phyloP scores from a whole-genome alignment of 768 basidiomycete genomes.

The Rhizopogon rudus region DNA sequence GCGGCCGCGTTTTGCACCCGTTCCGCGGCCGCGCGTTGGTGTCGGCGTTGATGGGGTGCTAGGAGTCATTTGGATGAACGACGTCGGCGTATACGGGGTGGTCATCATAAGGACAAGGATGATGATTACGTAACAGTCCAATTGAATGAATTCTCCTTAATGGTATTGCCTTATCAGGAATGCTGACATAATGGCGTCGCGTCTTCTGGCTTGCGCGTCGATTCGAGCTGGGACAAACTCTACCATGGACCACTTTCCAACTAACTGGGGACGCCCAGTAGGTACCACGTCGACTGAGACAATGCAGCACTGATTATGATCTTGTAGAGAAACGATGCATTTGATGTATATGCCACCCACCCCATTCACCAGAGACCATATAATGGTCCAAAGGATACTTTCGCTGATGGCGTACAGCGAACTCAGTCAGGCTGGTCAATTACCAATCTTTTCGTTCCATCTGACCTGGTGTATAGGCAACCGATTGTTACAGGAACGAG shows the following conservation, averaged over 20 bases:
- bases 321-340: conserved; percentile 64
- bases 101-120: conserved; percentile 10
- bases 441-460: not conserved
- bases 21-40: conserved; percentile 13
- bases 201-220: conserved; percentile 17
- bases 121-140: too few relatives aligned
- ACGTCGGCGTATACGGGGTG: conserved; percentile 14
- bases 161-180: conserved; percentile 1
- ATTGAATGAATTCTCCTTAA: too few relatives aligned
- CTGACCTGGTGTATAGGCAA: conserved; percentile 46
- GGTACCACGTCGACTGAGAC: conserved; percentile 17
- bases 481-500: conserved; percentile 98
- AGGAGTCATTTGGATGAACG: conserved; percentile 24
- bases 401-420: conserved; percentile 63
- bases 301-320: not conserved
- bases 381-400: conserved; percentile 47
- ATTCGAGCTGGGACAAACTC: not conserved
- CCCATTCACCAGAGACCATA: conserved; percentile 62
- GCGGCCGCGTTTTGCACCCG: conserved; percentile 40
- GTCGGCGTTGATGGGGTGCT: conserved; percentile 10
- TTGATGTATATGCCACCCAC: conserved; percentile 75
- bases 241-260: conserved; percentile 79
- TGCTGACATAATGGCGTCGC: conserved; percentile 8
- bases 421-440: conserved; percentile 58
- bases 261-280: conserved; percentile 80